Evolutionary conservation across 2,329 filamentous ascomycete species (phyloP), one percentile per base, ranked within the genome.

Genomic region (Hypoxylon sp.): DNA sequence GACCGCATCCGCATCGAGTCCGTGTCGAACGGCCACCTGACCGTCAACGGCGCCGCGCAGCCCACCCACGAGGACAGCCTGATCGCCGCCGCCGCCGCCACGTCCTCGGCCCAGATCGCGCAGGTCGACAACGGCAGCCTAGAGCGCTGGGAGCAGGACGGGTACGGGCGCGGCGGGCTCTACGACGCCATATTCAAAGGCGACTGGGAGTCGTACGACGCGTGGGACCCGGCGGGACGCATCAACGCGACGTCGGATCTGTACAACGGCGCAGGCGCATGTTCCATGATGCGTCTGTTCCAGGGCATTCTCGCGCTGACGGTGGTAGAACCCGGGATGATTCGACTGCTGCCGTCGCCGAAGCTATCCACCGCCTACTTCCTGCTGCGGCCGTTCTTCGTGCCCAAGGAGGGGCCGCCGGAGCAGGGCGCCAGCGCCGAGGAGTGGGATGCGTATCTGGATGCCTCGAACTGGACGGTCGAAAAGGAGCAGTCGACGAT

Each of bases 41-140:
- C 71, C 15, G 72, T 75, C 2, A 73, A 73, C 53, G 72, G 73
- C 7, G 64, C 60, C 63, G 70, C 44, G 70, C 63, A 49, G 44
- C 70, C 64, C 22, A 73, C 68, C 62, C 72, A 70, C 44, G 72
- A 76, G 50, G 72, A 70, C 37, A 71, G 70, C 61, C 68, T 74
- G 30, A 74, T 74, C 46, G 73, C 73, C 0, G 72, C 74, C 3
- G 73, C 73, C 0, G 70, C 72, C 15, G 72, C 74, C 1, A 69
- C 77, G 3, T 82, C 82, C 4, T 81, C 81, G 0, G 81, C 82
- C 26, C 77, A 86, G 57, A 85, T 90, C 37, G 89, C 89, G 2
- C 89, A 92, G 74, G 81, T 90, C 2, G 89, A 92, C 72, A 89
- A 90, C 53, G 89, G 90, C 44, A 90, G 87, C 19, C 79, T 91